Base-by-base conservation (phyloP, 2,329 filamentous ascomycete genomes). In the Fusarium bactridioides region DNA sequence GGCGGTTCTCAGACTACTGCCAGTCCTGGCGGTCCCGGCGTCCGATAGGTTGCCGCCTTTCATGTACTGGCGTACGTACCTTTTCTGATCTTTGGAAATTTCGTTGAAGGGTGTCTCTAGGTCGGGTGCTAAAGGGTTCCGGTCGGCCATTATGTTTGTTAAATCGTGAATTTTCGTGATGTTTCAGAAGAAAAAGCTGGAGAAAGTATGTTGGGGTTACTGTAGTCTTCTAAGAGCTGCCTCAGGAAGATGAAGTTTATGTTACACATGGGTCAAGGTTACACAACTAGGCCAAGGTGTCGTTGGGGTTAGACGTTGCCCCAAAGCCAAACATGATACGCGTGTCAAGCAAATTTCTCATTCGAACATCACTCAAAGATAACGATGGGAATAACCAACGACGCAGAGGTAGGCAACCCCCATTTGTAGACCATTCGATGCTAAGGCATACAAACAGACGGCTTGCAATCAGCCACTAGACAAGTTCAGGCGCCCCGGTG, bases 201-300 rank as follows among this genome's bases (percentile, higher is more conserved):
- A 33, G 31, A 15, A 2, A 33, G 31, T 33, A 33, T 33, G 31
- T 0, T 15, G 13, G 0, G 5, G 31, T 33, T 33, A 15, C 3
- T 15, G 6, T 33, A 15, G 1, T 33, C 0, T 33, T 33, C 13
- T 8, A 33, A 33, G 31, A 33, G 13, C 31, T 33, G 31, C 31
- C 31, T 15, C 13, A 33, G 13, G 12, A 33, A 33, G 13, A 33
- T 33, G 10, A 18, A 43, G 16, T 43, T 43, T 7, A n/a, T 13
- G 41, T 43, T 7, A 43, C 41, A 23, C 41, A 23, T 43, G 11
- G 10, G n/a, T 23, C n/a, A 5, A 7, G n/a, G n/a, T 43, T 23
- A 43, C n/a, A 43, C 15, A 18, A 23, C 41, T 23, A 43, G 41
- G 15, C 0, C n/a, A 43, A 0, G 11, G 7, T 5, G 2, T 11